A percentile compares a stretch with the other conserved stretches of the same genome.
Evolutionary conservation across 768 basidiomycete species (phyloP).

Genomic region (Dacryopinax spathularia): DNA sequence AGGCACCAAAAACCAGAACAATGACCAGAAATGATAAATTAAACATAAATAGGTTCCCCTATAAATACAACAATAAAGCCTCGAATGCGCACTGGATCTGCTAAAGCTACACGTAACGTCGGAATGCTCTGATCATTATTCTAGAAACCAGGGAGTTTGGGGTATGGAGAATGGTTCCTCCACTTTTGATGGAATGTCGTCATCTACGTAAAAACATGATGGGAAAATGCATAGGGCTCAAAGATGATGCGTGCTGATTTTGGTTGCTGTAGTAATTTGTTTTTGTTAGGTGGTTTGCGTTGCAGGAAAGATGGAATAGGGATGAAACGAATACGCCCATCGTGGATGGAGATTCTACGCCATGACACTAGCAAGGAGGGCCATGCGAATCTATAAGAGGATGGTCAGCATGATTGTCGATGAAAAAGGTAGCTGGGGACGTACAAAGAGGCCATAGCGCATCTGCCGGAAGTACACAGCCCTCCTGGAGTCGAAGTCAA

Average conservation of each 20-base stretch:
- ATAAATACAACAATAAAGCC: background rate
- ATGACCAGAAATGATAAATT: background rate
- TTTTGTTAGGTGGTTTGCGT: background rate
- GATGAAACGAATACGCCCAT: background rate
- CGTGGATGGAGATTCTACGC: slow-evolving; percentile 14
- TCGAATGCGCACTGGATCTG: background rate
- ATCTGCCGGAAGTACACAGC: slow-evolving; percentile 98
- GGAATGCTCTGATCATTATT: background rate
- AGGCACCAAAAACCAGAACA: background rate
- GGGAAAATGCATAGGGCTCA: background rate
- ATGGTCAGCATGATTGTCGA: background rate
- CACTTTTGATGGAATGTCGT: background rate
- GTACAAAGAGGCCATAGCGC: slow-evolving; percentile 91
- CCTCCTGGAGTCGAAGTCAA: slow-evolving; percentile 86
- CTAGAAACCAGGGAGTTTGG: background rate
- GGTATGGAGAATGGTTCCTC: background rate
- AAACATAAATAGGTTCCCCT: background rate
- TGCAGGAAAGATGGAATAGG: background rate
- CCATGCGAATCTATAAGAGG: slow-evolving; percentile 55
- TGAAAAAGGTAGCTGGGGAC: slow-evolving; percentile 24
- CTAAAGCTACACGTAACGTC: background rate
- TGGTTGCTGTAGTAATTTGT: background rate
- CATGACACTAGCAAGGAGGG: slow-evolving; percentile 56
- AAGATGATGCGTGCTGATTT: background rate
- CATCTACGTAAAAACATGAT: background rate